Percentiles rank a stretch among this genome's conserved stretches.
Evolutionary conservation across 2,329 filamentous ascomycete genomes (phyloP).

Genomic region (Colletotrichum tabaci): DNA sequence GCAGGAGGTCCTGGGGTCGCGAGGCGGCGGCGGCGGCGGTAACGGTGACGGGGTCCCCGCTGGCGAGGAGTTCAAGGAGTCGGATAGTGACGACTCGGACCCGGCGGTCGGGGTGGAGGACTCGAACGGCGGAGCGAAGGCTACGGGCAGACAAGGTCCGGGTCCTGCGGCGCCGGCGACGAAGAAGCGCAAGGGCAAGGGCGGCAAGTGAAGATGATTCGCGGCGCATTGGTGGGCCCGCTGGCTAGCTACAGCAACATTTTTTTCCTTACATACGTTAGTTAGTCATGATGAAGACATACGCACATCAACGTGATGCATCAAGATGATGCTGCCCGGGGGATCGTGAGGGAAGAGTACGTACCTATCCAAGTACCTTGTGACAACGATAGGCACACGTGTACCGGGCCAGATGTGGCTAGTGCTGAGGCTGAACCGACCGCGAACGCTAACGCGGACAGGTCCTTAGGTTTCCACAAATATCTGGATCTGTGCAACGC

Average conservation of each 20-base stretch:
- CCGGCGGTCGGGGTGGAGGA: conserved; percentile 30
- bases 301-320: background rate
- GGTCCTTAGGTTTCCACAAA: background rate
- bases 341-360: no score
- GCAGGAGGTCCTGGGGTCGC: conserved; percentile 69
- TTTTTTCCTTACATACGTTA: conserved; percentile 10
- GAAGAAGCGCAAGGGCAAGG: conserved; percentile 42
- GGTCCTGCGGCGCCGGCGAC: conserved; percentile 13
- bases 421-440: conserved; percentile 15
- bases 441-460: background rate
- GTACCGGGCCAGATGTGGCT: conserved; percentile 16
- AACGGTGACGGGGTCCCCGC: conserved; percentile 8
- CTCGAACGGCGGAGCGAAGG: conserved; percentile 15
- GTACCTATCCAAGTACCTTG: no score
- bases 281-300: conserved; percentile 5
- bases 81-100: conserved; percentile 25
- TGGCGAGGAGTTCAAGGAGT: conserved; percentile 42
- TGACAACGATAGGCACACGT: no score
- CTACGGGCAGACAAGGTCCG: conserved; percentile 39
- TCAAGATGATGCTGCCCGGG: background rate
- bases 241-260: conserved; percentile 28
- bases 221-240: background rate
- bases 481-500: no score
- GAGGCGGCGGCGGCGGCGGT: conserved; percentile 20
- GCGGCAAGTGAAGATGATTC: conserved; percentile 25